Evolutionary conservation across 1,284 basidiomycete species (phyloP).

Genomic region (Quambalaria eucalypti): DNA sequence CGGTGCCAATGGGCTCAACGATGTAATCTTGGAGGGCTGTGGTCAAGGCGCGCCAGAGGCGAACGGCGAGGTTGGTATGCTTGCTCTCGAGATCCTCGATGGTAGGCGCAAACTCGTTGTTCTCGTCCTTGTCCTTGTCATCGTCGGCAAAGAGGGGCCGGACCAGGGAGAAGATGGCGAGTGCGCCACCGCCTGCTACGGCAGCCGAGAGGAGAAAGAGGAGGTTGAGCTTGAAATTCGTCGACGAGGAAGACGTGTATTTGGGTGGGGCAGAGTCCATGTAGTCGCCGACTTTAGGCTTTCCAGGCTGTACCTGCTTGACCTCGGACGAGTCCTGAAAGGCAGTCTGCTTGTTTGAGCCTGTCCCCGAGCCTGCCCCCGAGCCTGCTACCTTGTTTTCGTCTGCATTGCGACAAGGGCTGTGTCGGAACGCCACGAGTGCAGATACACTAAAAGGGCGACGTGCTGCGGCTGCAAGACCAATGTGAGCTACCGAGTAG

Average conservation of each 20-base stretch:
- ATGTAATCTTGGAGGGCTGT: constrained; percentile 49
- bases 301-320: background rate
- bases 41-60: constrained; percentile 1
- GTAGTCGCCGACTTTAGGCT: background rate
- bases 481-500: too few relatives aligned
- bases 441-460: too few relatives aligned
- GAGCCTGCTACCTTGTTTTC: too few relatives aligned
- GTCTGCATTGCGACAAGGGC: too few relatives aligned
- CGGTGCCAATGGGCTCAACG: constrained; percentile 77
- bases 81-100: background rate
- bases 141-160: background rate
- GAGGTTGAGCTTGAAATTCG: background rate
- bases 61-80: constrained; percentile 1
- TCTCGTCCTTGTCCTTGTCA: background rate
- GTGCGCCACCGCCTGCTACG: background rate
- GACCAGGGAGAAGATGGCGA: background rate
- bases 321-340: background rate
- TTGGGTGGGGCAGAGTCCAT: background rate
- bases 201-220: background rate
- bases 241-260: background rate
- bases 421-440: too few relatives aligned
- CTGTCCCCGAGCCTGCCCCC: too few relatives aligned
- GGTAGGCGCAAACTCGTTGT: background rate
- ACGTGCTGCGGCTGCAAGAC: too few relatives aligned
- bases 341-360: too few relatives aligned